A percentile compares a stretch with the other conserved stretches of the same genome.
phyloP scores from a whole-genome alignment of 768 basidiomycete species.

The Daedaleopsis sinensis region DNA sequence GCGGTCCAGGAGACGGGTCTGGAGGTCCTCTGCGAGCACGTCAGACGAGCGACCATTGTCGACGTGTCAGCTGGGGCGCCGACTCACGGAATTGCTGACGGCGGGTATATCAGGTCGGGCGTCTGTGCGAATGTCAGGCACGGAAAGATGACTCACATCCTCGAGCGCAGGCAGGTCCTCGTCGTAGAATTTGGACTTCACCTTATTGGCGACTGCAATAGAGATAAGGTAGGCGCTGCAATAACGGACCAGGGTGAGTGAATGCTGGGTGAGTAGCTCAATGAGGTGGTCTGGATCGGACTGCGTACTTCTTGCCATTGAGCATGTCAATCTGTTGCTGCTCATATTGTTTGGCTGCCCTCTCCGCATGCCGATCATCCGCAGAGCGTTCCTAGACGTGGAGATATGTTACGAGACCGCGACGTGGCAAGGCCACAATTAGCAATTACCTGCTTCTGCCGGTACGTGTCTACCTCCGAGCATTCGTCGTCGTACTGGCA shows the following conservation, averaged over 20 bases:
- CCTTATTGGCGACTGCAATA: conserved; percentile 66
- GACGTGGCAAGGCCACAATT: neutral
- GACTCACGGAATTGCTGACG: conserved; percentile 71
- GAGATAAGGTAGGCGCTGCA: conserved; percentile 70
- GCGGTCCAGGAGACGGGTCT: conserved; percentile 60
- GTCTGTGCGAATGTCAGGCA: conserved; percentile 8
- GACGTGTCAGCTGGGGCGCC: neutral
- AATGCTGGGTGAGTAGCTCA: neutral
- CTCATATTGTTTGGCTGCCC: conserved; percentile 72
- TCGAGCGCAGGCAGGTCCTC: conserved; percentile 70
- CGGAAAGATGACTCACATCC: conserved; percentile 52
- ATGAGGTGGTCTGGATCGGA: neutral
- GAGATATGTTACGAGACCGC: neutral
- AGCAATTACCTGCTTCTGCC: conserved; percentile 73
- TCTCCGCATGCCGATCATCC: conserved; percentile 78
- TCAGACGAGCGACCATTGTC: neutral
- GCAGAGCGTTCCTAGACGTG: conserved; percentile 56
- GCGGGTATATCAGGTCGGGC: conserved; percentile 16
- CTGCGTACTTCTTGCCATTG: conserved; percentile 74
- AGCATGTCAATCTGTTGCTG: conserved; percentile 79
- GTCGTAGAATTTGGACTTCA: conserved; percentile 73
- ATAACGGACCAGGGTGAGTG: neutral
- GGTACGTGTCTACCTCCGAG: conserved; percentile 66
- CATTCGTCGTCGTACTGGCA: conserved; percentile 81
- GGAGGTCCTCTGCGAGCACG: conserved; percentile 60